Base-by-base conservation (phyloP, 768 basidiomycete genomes). In the Mrakia hoshinonis region DNA sequence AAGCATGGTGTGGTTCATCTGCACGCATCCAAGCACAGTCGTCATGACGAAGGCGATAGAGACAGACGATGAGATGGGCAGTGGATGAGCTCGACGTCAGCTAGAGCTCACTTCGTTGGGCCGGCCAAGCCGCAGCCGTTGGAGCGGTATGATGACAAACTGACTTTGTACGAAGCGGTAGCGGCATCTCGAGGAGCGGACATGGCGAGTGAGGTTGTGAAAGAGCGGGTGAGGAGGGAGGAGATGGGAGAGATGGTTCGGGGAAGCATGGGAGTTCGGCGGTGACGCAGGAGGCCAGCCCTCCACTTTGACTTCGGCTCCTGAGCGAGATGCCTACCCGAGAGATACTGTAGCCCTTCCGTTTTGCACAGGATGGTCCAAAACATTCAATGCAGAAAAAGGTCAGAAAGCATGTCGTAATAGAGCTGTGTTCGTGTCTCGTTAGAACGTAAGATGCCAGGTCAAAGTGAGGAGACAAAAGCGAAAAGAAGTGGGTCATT, bases 1-100 rank as follows among this genome's bases (percentile, higher is more conserved):
- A 38, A 72, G 43, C 70, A 72, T 72, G 11, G 70, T 72, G 52
- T 72, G 70, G 52, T 72, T 72, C 51, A 68, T 36, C 58, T 51
- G 49, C 11, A 24, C 22, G 39, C 13, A 36, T n/a, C n/a, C n/a
- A n/a, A 43, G 43, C 43, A 43, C 43, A 9, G 29, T n/a, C n/a
- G n/a, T n/a, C n/a, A n/a, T n/a, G n/a, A n/a, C n/a, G n/a, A n/a
- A n/a, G n/a, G 34, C 7, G 38, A 43, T 36, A 43, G 61, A 63
- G 58, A 34, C 7, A 36, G 58, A 36, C 4, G 58, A 62, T 12
- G 60, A 36, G 15, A 38, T 29, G 66, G 38, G n/a, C 36, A 67
- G 38, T 22, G 4, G 22, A 22, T 24, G n/a, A n/a, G n/a, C n/a
- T n/a, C n/a, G n/a, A n/a, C n/a, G n/a, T n/a, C n/a, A n/a, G n/a